Evolutionary conservation across 164 flowering plant genomes (phyloP), one percentile per base, ranked within the genome.

Genomic region (Vitis cinerea): DNA sequence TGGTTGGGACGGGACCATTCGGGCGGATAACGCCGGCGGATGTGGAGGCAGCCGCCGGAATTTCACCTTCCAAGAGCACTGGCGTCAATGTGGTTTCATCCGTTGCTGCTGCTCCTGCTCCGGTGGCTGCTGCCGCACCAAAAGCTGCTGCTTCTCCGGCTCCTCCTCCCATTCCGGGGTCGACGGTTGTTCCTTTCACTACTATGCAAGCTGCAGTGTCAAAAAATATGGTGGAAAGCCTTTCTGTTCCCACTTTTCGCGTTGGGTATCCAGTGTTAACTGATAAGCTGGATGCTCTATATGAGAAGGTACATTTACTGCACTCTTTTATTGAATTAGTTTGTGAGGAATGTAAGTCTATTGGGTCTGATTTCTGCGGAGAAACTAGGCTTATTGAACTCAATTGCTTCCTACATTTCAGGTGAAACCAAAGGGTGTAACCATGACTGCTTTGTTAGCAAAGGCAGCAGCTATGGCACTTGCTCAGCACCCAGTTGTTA

Each of bases 381-480:
- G 55, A 29, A 53, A 55, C 59, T 63, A 47, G 65, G 57, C 44
- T 37, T 37, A 37, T 37, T 37, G 44, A 37, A 37, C 44, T 37
- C 7, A 37, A 37, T 37, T 37, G 7, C 44, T 37, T 37, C 44
- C 6, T 37, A 4, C 27, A 54, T 70, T 66, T 58, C 80, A 93
- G 98, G 92, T 93, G 73, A 93, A 93, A 64, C 83, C 89, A 3
- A 93, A 93, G 85, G 98, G 97, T 66, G 98, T 93, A 15, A 93
- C 95, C 13, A 91, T 91, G 98, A 93, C 98, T 31, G 97, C 88
- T 0, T 74, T 93, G 82, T 77, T 93, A 64, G 95, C 98, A 0
- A 93, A 93, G 70, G 97, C 97, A 10, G 83, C 83, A 2, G 95
- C 98, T 16, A 83, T 91, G 97, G 96, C 95, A 10, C 87, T 93